Evolutionary conservation across 176 grass and related monocot species (phyloP).

Genomic region (Musa schizocarpa): DNA sequence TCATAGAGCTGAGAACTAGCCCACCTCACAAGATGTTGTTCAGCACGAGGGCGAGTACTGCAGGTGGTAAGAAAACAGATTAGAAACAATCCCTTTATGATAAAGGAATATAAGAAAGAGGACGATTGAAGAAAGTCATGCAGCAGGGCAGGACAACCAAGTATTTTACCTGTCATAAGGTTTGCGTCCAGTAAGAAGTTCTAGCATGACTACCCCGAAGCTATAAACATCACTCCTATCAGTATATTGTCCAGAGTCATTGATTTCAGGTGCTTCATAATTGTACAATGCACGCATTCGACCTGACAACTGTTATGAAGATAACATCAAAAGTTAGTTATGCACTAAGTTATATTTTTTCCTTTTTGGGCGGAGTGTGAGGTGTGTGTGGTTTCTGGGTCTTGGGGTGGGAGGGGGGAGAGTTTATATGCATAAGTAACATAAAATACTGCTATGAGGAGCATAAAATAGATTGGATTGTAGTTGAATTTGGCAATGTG

Average conservation of each 20-base stretch:
- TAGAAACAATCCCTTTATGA: not conserved
- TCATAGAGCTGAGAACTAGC: slow-evolving; percentile 76
- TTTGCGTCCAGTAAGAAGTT: slow-evolving; percentile 88
- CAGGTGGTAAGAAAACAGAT: slow-evolving; percentile 12
- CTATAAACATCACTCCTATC: slow-evolving; percentile 90
- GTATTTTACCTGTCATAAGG: slow-evolving; percentile 75
- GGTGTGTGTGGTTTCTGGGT: no score
- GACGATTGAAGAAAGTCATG: slow-evolving; percentile 7
- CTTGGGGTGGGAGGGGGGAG: no score
- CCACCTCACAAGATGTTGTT: slow-evolving; percentile 95
- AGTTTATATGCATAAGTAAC: no score
- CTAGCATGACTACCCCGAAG: slow-evolving; percentile 94
- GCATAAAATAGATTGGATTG: not conserved
- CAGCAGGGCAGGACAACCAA: not conserved
- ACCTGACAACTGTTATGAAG: slow-evolving; percentile 54
- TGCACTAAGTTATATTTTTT: not conserved
- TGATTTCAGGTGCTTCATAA: slow-evolving; percentile 90
- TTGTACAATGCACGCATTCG: slow-evolving; percentile 50
- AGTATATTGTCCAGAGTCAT: slow-evolving; percentile 60
- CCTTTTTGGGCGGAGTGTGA: no score
- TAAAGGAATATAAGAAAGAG: not conserved
- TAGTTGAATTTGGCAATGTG: not conserved
- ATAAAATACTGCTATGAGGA: not conserved
- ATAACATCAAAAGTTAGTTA: slow-evolving; percentile 12
- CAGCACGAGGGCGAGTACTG: slow-evolving; percentile 68